Percentiles rank a stretch among this genome's conserved stretches.
Conservation (phyloP, 495 filamentous ascomycete species). For the Melanomma pulvis-pyrius region DNA sequence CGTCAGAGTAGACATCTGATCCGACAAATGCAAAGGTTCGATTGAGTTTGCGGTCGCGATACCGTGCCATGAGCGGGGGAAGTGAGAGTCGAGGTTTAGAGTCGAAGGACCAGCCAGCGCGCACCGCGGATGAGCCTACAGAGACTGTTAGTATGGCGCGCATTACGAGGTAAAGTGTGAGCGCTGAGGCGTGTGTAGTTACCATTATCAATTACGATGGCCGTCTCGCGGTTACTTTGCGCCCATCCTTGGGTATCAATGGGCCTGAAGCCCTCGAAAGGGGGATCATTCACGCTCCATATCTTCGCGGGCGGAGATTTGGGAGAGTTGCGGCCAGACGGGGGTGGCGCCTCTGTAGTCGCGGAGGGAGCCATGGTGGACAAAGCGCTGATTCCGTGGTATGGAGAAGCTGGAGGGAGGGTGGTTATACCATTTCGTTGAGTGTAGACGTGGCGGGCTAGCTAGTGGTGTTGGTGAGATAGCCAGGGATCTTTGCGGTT, state of each 20-base stretch:
- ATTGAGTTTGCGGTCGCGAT: slow-evolving; percentile 87
- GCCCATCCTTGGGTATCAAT: slow-evolving; percentile 64
- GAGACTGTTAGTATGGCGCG: neutral
- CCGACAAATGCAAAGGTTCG: slow-evolving; percentile 90
- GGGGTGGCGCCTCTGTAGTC: slow-evolving; percentile 24
- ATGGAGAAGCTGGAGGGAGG: slow-evolving; percentile 1
- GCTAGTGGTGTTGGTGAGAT: neutral
- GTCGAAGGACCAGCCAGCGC: slow-evolving; percentile 96
- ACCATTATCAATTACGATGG: slow-evolving; percentile 99
- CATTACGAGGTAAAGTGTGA: neutral
- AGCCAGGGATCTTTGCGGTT: neutral
- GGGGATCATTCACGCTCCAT: slow-evolving; percentile 68
- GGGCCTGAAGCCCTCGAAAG: slow-evolving; percentile 72
- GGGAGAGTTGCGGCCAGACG: slow-evolving; percentile 45
- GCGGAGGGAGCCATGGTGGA: slow-evolving; percentile 35
- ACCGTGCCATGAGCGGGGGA: slow-evolving; percentile 89
- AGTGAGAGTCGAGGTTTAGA: slow-evolving; percentile 72
- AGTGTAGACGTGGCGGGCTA: neutral
- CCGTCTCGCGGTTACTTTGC: slow-evolving; percentile 57
- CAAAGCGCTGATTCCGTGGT: neutral
- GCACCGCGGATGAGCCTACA: slow-evolving; percentile 80
- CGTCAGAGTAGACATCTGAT: slow-evolving; percentile 88
- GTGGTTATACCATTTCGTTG: slow-evolving; percentile 21
- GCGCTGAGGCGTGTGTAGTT: slow-evolving; percentile 14
- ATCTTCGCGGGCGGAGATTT: slow-evolving; percentile 55